A percentile compares a stretch with the other conserved stretches of the same genome.
phyloP scores from a whole-genome alignment of 495 filamentous ascomycete species.

The Delitschia confertaspora region DNA sequence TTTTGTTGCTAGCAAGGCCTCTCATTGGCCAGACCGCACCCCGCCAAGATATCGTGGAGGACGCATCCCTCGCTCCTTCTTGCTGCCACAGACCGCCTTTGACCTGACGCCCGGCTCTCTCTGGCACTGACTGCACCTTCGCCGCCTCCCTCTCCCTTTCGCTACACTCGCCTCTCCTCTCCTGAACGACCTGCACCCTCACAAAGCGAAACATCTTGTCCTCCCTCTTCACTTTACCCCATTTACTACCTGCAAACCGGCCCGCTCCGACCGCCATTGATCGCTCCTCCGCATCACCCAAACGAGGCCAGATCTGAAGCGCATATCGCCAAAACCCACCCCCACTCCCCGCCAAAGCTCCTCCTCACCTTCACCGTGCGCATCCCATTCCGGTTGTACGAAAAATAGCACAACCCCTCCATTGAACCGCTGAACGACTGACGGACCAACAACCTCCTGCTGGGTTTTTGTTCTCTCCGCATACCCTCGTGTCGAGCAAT shows the following conservation, averaged over 20 bases:
- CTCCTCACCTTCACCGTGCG: conserved; percentile 1
- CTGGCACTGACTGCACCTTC: background rate
- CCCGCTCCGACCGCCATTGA: background rate
- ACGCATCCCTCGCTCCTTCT: background rate
- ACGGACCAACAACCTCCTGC: background rate
- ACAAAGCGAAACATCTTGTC: too few relatives aligned
- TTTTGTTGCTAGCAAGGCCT: too few relatives aligned
- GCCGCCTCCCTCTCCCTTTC: background rate
- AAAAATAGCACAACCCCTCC: too few relatives aligned
- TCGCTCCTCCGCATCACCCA: conserved; percentile 1
- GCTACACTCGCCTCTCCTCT: background rate
- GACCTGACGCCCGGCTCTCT: background rate
- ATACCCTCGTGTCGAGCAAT: conserved; percentile 7
- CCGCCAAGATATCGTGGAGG: background rate
- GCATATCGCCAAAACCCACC: too few relatives aligned
- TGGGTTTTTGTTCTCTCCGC: background rate
- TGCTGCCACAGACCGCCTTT: background rate
- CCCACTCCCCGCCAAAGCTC: too few relatives aligned
- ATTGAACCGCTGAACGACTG: conserved; percentile 3
- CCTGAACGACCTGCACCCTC: background rate
- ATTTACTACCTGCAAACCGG: conserved; percentile 1
- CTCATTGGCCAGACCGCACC: background rate
- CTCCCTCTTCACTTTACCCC: background rate
- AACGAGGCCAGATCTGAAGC: too few relatives aligned
- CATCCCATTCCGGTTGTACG: too few relatives aligned